Conservation (phyloP, 768 basidiomycete genomes). For the Tulasnella sp. region DNA sequence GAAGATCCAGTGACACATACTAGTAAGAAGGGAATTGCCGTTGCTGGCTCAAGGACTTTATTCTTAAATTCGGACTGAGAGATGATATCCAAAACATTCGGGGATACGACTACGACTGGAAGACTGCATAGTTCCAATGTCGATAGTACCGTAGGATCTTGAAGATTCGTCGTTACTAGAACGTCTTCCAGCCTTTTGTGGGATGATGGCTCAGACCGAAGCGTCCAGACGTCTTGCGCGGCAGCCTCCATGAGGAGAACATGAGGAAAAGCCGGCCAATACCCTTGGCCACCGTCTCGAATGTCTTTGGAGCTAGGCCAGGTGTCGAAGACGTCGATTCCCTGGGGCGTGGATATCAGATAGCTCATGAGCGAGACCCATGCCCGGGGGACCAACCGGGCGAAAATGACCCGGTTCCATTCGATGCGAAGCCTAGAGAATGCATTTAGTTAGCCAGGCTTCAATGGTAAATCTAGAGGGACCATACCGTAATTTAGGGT, state of each 20-base stretch:
- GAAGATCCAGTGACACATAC: too few species aligned
- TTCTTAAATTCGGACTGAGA: background rate
- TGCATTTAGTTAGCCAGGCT: background rate
- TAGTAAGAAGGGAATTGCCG: constrained; percentile 6
- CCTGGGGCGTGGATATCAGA: constrained; percentile 35
- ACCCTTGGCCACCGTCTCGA: constrained; percentile 41
- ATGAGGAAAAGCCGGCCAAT: constrained; percentile 51
- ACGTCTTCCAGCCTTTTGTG: background rate
- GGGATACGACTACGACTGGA: background rate
- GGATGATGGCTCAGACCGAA: background rate
- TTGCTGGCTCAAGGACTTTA: background rate
- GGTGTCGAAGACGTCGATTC: constrained; percentile 39
- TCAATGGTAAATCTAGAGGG: background rate
- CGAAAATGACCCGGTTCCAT: constrained; percentile 56
- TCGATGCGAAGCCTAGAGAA: constrained; percentile 49
- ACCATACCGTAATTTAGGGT: background rate
- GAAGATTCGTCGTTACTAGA: background rate
- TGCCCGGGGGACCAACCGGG: constrained; percentile 50
- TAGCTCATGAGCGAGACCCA: constrained; percentile 49
- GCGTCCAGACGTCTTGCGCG: background rate
- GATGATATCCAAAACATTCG: background rate
- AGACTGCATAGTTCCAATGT: background rate
- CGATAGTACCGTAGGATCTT: background rate
- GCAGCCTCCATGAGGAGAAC: constrained; percentile 42
- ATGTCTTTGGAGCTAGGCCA: constrained; percentile 47